Conservation (phyloP, 1,284 basidiomycete genomes). For the Mycena citricolor region DNA sequence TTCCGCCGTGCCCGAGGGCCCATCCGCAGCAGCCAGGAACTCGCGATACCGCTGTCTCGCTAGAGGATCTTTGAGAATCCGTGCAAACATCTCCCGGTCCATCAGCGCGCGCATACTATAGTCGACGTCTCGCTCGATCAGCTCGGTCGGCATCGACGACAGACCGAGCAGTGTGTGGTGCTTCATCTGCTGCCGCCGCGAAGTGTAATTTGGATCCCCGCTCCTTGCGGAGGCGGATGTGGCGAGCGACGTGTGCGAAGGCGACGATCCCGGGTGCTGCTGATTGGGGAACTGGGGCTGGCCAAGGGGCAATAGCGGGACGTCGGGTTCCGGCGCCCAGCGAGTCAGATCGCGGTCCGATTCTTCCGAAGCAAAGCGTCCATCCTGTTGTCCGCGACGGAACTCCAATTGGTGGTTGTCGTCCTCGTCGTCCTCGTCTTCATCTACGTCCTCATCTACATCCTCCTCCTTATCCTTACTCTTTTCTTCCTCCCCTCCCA, state of each 20-base stretch:
- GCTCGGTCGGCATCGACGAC: conserved; percentile 10
- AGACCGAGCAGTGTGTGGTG: conserved; percentile 8
- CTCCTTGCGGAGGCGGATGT: not conserved
- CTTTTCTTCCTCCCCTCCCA: no score
- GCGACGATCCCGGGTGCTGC: no score
- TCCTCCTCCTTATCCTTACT: no score
- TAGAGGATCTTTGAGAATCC: conserved; percentile 16
- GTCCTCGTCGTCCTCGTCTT: not conserved
- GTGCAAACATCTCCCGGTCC: conserved; percentile 16
- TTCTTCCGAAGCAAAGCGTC: conserved; percentile 6
- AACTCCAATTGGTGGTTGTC: no score
- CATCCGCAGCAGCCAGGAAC: conserved; percentile 12
- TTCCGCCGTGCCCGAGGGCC: conserved; percentile 1
- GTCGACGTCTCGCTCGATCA: conserved; percentile 16
- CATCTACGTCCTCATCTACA: no score
- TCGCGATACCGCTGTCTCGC: conserved; percentile 21
- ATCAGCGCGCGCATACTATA: conserved; percentile 18
- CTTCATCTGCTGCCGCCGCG: conserved; percentile 1
- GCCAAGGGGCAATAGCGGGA: no score
- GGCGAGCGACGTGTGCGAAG: conserved; percentile 3
- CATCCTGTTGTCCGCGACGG: no score
- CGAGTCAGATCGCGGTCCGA: conserved; percentile 10
- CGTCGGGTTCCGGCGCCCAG: conserved; percentile 20
- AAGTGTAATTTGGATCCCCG: no score
- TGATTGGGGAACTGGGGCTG: no score